Conservation (phyloP, 257 asterid genomes). For the Paraleonurus japonicus region DNA sequence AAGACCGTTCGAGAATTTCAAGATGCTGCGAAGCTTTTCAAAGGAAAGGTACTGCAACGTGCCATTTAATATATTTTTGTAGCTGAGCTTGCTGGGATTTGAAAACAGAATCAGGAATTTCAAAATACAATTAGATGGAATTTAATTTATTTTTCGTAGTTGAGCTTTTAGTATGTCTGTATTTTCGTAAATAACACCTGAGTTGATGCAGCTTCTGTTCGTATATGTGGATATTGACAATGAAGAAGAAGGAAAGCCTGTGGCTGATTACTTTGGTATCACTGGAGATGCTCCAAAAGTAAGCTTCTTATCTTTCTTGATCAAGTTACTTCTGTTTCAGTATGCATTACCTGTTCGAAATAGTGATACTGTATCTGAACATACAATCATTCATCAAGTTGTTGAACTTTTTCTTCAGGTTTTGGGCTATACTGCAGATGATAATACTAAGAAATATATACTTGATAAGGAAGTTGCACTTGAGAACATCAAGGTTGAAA, state of each 20-base stretch:
- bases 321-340: conserved; percentile 20
- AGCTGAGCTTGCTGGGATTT: conserved; percentile 2
- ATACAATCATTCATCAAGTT: conserved; percentile 16
- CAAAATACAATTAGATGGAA: neutral
- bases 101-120: conserved; percentile 4
- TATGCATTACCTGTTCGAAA: conserved; percentile 7
- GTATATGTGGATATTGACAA: conserved; percentile 69
- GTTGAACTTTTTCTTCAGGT: conserved; percentile 44
- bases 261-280: conserved; percentile 83
- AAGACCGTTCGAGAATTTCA: conserved; percentile 61
- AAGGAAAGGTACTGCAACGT: conserved; percentile 70
- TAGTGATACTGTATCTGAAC: neutral
- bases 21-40: conserved; percentile 88
- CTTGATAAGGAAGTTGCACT: conserved; percentile 58
- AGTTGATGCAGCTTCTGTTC: conserved; percentile 63
- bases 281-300: conserved; percentile 72
- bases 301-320: conserved; percentile 28
- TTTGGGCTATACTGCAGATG: conserved; percentile 62
- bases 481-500: conserved; percentile 69
- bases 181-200: conserved; percentile 7
- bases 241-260: conserved; percentile 86
- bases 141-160: too few species aligned
- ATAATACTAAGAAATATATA: conserved; percentile 57
- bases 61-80: neutral
- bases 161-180: neutral